A percentile compares a stretch with the other conserved stretches of the same genome.
phyloP scores from a whole-genome alignment of 345 rosid genomes.

The Aquilaria yunnanensis region DNA sequence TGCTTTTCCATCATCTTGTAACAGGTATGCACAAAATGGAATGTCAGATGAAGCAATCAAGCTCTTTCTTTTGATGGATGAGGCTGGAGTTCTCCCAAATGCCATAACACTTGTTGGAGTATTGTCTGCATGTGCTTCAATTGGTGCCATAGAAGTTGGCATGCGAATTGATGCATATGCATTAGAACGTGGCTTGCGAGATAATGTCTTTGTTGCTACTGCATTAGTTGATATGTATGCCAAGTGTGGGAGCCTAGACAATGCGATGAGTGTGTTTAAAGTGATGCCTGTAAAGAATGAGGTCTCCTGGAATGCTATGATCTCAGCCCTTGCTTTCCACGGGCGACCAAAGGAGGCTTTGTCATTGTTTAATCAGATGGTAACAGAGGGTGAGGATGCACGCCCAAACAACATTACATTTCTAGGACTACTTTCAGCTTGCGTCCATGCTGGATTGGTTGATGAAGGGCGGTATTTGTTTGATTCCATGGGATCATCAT shows the following conservation, averaged over 20 bases:
- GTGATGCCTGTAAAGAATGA: conserved; percentile 63
- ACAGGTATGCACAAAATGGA: conserved; percentile 84
- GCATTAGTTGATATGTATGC: conserved; percentile 90
- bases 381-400: conserved; percentile 26
- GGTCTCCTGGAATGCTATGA: conserved; percentile 92
- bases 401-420: conserved; percentile 71
- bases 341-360: conserved; percentile 68
- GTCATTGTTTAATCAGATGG: conserved; percentile 51
- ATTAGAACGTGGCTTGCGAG: conserved; percentile 33
- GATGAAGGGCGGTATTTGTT: conserved; percentile 53
- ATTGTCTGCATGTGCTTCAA: conserved; percentile 71
- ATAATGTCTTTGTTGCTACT: conserved; percentile 57
- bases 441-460: conserved; percentile 86
- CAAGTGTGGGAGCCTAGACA: conserved; percentile 66
- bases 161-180: conserved; percentile 49
- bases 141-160: conserved; percentile 80
- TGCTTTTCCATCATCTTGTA: conserved; percentile 7
- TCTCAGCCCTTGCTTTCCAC: conserved; percentile 71
- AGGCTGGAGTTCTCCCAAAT: conserved; percentile 36
- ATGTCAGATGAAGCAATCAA: conserved; percentile 59
- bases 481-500: conserved; percentile 49
- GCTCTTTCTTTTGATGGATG: conserved; percentile 50
- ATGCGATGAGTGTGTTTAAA: conserved; percentile 66
- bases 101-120: conserved; percentile 50
- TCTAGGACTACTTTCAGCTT: conserved; percentile 75